Conservation (phyloP, 1,284 basidiomycete species). For the Leccinum angustisporum region DNA sequence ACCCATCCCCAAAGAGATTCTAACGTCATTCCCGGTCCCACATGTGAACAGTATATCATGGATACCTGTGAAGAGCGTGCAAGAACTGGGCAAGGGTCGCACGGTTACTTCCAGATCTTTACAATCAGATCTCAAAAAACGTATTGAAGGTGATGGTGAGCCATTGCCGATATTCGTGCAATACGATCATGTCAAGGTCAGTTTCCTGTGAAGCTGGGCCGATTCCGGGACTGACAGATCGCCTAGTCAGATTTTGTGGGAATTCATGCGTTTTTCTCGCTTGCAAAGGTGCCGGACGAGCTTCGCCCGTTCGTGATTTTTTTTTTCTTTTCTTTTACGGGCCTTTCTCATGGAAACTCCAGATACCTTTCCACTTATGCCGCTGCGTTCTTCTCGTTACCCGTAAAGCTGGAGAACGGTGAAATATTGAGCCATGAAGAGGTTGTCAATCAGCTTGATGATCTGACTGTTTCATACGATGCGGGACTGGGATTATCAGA, state of each 20-base stretch:
- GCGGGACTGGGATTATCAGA: conserved; percentile 69
- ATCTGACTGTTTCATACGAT: conserved; percentile 90
- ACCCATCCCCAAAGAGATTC: conserved; percentile 79
- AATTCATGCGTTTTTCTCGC: conserved; percentile 78
- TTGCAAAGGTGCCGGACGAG: conserved; percentile 66
- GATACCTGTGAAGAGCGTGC: conserved; percentile 88
- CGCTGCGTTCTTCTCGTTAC: conserved; percentile 87
- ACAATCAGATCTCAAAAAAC: conserved; percentile 50
- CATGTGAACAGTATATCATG: conserved; percentile 89
- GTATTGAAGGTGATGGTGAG: conserved; percentile 72
- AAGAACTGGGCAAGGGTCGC: conserved; percentile 57
- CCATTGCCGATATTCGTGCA: conserved; percentile 87
- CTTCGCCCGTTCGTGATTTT: conserved; percentile 74
- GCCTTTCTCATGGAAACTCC: conserved; percentile 11
- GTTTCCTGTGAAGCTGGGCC: conserved; percentile 18
- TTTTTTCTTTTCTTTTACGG: conserved; percentile 17
- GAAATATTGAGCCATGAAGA: conserved; percentile 81
- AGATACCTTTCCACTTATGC: conserved; percentile 86
- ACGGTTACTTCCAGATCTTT: conserved; percentile 23
- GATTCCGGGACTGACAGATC: conserved; percentile 7
- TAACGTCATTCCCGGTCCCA: conserved; percentile 86
- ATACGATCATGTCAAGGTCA: conserved; percentile 83
- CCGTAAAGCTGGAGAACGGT: conserved; percentile 72
- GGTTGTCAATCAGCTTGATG: conserved; percentile 87
- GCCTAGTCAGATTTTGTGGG: conserved; percentile 88